Evolutionary conservation across 306 rosid species (phyloP), one percentile per base, ranked within the genome.

Genomic region (Cercis canadensis): DNA sequence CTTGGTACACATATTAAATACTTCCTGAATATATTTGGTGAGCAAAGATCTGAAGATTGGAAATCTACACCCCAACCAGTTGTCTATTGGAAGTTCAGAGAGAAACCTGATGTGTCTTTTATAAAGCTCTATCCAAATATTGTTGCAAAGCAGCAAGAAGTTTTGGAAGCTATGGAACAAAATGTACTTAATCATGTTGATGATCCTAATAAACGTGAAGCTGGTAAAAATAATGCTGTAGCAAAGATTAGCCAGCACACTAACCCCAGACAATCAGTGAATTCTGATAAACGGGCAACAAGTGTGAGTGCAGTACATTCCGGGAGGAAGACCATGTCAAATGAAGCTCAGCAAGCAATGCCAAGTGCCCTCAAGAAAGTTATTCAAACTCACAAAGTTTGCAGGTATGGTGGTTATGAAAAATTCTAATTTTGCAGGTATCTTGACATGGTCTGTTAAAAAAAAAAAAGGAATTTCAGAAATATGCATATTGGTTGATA

Each of bases 341-440:
- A 80, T 81, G 97, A 89, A 71, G 85, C 92, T 58, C 86, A 82
- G 74, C 89, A 81, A 71, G 92, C 87, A 78, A 84, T 94, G 49
- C 84, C 87, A 63, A 81, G 81, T 74, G 97, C 86, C 59, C 86
- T 94, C 60, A 82, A 69, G 58, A 86, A 81, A 71, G 77, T 88
- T 75, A 78, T 88, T 71, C 91, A 87, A 64, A 78, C 69, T 33
- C 84, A 86, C 82, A 81, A 85, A 75, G 97, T 94, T 80, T 94
- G 99, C 96, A 94, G 94, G 97, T 94, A 83, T 3, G 64, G 10
- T 40, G 29, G 29, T 24, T 45, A 49, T 62, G 7, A 72, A 65
- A 8, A 33, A 37, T 45, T 31, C 54, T 56, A 31, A 59, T 13
- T 56, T 59, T 39, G 16, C 29, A 24, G 29, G 29, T 24, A 24